Conservation (phyloP, 208 protist genomes). For the Tritrichomonas musculus region DNA sequence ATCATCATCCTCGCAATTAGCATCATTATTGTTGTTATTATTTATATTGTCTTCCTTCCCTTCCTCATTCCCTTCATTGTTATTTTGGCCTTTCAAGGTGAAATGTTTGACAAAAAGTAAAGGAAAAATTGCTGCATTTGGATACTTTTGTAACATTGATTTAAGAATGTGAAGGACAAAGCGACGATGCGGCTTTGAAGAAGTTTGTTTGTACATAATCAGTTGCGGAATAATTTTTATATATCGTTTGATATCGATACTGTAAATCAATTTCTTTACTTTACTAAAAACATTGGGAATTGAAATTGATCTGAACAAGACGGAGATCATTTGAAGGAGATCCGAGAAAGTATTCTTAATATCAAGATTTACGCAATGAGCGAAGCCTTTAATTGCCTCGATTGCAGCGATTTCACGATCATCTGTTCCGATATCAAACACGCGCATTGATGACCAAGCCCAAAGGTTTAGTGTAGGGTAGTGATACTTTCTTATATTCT, state of each 20-base stretch:
- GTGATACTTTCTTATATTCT: neutral
- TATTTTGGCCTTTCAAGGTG: too few relatives aligned
- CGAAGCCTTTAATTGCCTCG: neutral
- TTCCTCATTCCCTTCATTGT: too few relatives aligned
- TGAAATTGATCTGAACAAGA: neutral
- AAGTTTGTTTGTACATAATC: neutral
- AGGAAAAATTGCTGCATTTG: neutral
- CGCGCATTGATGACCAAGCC: neutral
- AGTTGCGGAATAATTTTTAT: constrained; percentile 13
- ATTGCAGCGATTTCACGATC: neutral
- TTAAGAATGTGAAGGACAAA: neutral
- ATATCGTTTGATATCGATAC: neutral
- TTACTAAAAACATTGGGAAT: neutral
- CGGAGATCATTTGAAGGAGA: neutral
- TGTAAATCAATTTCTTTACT: neutral
- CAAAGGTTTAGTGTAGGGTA: neutral
- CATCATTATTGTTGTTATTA: too few relatives aligned
- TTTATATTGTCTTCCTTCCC: too few relatives aligned
- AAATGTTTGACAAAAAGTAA: neutral
- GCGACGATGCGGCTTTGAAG: neutral
- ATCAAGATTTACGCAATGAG: neutral
- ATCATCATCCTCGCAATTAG: neutral
- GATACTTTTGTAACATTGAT: neutral
- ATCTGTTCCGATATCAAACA: neutral
- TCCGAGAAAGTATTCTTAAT: neutral